Evolutionary conservation across 2,329 filamentous ascomycete genomes (phyloP), one percentile per base, ranked within the genome.

Genomic region (Lojkania enalia): DNA sequence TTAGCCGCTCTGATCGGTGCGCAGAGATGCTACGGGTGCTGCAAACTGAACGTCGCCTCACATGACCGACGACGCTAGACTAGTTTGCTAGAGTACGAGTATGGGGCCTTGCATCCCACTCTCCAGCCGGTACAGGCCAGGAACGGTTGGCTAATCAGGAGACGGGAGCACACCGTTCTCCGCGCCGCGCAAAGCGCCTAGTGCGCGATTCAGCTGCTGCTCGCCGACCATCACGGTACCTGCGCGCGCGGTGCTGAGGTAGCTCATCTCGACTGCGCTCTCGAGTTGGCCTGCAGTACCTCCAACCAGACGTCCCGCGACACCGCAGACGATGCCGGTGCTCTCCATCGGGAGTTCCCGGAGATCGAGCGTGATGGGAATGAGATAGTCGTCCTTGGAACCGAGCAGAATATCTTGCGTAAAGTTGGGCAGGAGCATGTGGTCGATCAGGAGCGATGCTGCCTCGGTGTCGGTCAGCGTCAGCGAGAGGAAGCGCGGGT

Each of bases 301-400:
- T 38, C 87, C 83, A 1, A 90, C 87, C 20, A 97, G 76, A 42
- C 84, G 81, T 19, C 90, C 89, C 0, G 92, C 91, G 2, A 99
- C 89, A 20, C 94, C 92, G 57, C 91, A 96, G 3, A 99, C 90
- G 46, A 99, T 96, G 16, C 92, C 92, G 0, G 91, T 95, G 5
- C 90, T 90, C 67, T 96, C 90, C 31, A 92, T 79, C 0, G 92
- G 88, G 30, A 97, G 74, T 31, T 83, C 83, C 15, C 82, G 83
- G 19, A 99, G 78, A 59, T 97, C 90, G 3, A 99, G 79, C 46
- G 90, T 92, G 57, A 99, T 94, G 1, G 94, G 90, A 1, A 95
- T 83, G 23, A 91, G 77, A 46, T 82, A 83, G 54, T 84, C 84
- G 41, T 84, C 84, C 35, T 82, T 88, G 49, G 85, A 81, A 11